Percentiles rank a stretch among this genome's conserved stretches.
Conservation (phyloP, 2,329 filamentous ascomycete species). For the Trichoderma semiorbis region DNA sequence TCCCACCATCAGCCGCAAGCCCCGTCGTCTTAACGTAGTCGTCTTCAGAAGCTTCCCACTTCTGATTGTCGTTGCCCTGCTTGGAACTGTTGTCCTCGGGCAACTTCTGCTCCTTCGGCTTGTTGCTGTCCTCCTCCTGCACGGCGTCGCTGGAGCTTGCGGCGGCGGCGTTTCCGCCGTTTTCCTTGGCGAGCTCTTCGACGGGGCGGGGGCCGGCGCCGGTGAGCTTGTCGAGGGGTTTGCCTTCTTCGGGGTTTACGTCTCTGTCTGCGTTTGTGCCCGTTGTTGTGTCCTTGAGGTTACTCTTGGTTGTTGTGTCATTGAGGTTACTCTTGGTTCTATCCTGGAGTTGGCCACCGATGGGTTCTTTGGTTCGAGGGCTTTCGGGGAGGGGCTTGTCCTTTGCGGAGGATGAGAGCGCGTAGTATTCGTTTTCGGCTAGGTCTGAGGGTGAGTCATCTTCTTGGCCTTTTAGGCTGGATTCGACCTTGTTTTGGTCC, state of each 20-base stretch:
- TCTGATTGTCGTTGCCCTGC: constrained; percentile 23
- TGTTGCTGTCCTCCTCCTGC: not conserved
- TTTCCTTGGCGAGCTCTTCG: constrained; percentile 33
- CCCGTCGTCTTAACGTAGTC: constrained; percentile 57
- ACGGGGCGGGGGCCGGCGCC: constrained; percentile 29
- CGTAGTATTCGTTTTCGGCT: not conserved
- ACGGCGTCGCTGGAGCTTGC: not conserved
- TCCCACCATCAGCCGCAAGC: constrained; percentile 60
- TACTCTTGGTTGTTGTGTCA: not conserved
- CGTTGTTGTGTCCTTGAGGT: not conserved
- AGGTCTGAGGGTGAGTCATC: not conserved
- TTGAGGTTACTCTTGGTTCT: not conserved
- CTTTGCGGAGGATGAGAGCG: not conserved
- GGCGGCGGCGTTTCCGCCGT: constrained; percentile 30
- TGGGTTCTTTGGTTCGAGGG: not conserved
- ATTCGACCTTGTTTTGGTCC: constrained; percentile 18
- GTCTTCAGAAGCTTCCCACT: constrained; percentile 49
- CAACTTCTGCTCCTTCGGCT: constrained; percentile 15
- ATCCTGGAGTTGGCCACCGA: not conserved
- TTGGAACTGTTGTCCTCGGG: not conserved
- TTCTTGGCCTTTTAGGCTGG: not conserved
- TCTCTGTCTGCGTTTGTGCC: not conserved
- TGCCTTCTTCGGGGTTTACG: not conserved
- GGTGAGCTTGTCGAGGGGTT: not conserved
- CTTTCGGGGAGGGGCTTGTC: not conserved